Conservation (phyloP, 2,329 filamentous ascomycete genomes). For the Cladosporium sp. region DNA sequence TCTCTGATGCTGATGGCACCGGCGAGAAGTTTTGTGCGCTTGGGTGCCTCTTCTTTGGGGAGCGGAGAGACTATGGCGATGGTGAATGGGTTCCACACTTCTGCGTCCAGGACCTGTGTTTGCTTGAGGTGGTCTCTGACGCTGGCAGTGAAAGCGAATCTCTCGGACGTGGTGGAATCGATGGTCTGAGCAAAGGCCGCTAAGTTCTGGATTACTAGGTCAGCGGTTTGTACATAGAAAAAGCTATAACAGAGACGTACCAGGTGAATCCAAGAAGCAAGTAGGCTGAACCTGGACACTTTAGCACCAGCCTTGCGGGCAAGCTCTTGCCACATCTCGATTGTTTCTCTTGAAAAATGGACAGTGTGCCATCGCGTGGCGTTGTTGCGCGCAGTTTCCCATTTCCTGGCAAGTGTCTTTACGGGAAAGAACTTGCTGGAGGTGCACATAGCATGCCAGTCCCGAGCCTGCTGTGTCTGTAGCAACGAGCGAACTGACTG, state of each 20-base stretch:
- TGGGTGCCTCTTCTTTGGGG: background rate
- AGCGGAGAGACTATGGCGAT: background rate
- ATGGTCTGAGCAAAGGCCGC: background rate
- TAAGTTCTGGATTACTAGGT: background rate
- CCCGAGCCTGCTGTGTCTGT: background rate
- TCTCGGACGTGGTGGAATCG: background rate
- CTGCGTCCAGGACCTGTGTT: background rate
- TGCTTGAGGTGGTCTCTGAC: background rate
- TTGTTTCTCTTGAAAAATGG: background rate
- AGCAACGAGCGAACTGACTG: background rate
- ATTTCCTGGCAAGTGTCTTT: background rate
- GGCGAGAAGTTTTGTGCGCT: background rate
- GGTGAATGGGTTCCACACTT: slow-evolving; percentile 1
- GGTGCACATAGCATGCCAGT: slow-evolving; percentile 1
- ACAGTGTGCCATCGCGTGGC: background rate
- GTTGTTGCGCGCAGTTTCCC: background rate
- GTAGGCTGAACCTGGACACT: background rate
- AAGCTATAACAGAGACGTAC: no score
- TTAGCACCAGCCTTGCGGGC: background rate
- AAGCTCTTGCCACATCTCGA: background rate
- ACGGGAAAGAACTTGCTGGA: background rate
- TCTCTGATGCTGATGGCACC: background rate
- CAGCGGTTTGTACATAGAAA: background rate
- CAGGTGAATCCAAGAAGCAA: slow-evolving; percentile 2
- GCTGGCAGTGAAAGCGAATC: background rate